Evolutionary conservation across 2,329 filamentous ascomycete genomes (phyloP).

Genomic region (Cryphonectria japonica): DNA sequence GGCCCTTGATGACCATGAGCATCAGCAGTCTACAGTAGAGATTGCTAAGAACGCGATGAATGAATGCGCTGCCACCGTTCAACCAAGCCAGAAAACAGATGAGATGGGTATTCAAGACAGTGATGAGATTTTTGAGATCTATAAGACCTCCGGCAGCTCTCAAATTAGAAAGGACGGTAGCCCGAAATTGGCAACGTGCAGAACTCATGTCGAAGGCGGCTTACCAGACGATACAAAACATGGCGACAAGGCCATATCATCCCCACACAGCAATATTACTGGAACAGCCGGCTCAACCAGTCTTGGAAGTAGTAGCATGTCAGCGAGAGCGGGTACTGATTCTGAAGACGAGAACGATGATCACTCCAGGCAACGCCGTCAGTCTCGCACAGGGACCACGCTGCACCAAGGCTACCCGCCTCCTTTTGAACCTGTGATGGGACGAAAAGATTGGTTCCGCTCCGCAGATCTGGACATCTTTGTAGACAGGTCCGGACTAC

Average conservation of each 20-base stretch:
- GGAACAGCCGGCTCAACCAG: not conserved
- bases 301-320: not conserved
- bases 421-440: not conserved
- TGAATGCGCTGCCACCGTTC: no score
- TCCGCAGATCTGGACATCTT: not conserved
- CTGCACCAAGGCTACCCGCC: not conserved
- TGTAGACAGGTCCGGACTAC: not conserved
- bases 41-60: not conserved
- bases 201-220: not conserved
- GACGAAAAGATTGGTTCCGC: slow-evolving; percentile 3
- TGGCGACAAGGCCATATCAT: no score
- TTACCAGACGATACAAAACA: not conserved
- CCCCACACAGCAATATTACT: not conserved
- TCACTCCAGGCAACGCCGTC: not conserved
- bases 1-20: not conserved
- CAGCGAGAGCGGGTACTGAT: not conserved
- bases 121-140: not conserved
- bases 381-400: not conserved
- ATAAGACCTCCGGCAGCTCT: no score
- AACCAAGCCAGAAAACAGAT: not conserved
- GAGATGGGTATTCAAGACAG: not conserved
- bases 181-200: no score
- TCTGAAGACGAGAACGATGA: not conserved
- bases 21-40: not conserved
- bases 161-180: not conserved